These are phyloP conservation scores for Plenodomus biglobosus DNA, from an alignment of 2,329 filamentous ascomycete genomes.

Conservation along the genomic window DNA sequence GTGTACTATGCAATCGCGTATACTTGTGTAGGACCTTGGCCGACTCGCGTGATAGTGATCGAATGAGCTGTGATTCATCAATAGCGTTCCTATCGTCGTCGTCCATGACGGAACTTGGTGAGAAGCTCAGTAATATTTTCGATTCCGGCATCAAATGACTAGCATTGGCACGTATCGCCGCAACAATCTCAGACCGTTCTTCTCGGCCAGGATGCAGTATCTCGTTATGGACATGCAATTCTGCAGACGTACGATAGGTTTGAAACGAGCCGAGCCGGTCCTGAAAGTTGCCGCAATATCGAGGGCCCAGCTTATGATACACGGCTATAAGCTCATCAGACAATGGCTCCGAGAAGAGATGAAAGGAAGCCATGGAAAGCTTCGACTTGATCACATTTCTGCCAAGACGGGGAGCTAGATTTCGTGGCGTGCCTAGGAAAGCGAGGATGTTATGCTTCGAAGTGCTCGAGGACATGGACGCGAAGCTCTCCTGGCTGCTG, in stretches of 20 bases:
- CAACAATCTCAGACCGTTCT: conserved; percentile 86
- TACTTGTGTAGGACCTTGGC: conserved; percentile 68
- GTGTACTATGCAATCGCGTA: conserved; percentile 71
- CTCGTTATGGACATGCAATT: conserved; percentile 88
- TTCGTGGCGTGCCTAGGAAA: conserved; percentile 89
- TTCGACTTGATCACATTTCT: conserved; percentile 72
- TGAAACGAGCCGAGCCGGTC: conserved; percentile 95
- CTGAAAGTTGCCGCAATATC: conserved; percentile 95
- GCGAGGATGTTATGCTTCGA: conserved; percentile 77
- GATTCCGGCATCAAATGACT: conserved; percentile 78
- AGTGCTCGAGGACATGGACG: conserved; percentile 61
- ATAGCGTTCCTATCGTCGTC: conserved; percentile 73
- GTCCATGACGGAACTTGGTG: conserved; percentile 76
- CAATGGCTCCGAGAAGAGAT: conserved; percentile 82
- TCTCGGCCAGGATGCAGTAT: conserved; percentile 86
- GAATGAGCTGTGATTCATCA: conserved; percentile 73
- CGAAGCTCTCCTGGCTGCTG: conserved; percentile 66
- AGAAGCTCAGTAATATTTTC: conserved; percentile 79
- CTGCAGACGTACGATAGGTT: conserved; percentile 91
- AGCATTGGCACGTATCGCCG: conserved; percentile 82
- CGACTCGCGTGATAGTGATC: conserved; percentile 72
- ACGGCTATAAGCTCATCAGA: conserved; percentile 93
- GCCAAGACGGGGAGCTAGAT: conserved; percentile 76
- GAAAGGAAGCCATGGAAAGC: conserved; percentile 88
- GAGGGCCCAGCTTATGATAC: conserved; percentile 82